A percentile compares a stretch with the other conserved stretches of the same genome.
Evolutionary conservation across 306 rosid species (phyloP).

Genomic region (Pachyrhizus erosus): DNA sequence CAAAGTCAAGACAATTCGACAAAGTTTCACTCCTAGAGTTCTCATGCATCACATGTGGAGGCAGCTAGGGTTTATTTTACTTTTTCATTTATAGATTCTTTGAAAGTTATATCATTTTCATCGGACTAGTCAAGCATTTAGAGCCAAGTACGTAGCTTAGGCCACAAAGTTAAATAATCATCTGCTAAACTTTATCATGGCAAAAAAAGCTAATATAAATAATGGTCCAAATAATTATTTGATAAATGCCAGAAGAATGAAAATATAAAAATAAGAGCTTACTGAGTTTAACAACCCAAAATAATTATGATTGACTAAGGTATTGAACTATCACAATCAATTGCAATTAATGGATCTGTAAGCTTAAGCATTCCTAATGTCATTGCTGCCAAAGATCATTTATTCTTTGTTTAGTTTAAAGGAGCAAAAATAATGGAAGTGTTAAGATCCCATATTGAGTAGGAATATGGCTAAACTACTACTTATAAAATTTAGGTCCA

Average conservation of each 20-base stretch:
- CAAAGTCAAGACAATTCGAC: background rate
- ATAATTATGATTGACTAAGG: background rate
- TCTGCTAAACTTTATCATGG: background rate
- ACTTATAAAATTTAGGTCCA: background rate
- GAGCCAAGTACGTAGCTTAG: background rate
- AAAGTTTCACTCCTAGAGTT: background rate
- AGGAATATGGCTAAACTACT: background rate
- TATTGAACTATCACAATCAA: background rate
- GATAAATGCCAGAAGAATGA: background rate
- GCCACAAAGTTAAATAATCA: background rate
- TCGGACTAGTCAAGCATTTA: background rate
- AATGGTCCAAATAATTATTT: background rate
- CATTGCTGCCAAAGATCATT: background rate
- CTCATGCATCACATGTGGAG: background rate
- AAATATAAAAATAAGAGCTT: background rate
- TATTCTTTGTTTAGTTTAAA: background rate
- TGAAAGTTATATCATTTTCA: background rate
- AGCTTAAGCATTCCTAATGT: background rate
- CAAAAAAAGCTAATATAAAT: background rate
- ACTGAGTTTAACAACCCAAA: background rate
- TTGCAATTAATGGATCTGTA: background rate
- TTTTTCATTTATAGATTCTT: background rate
- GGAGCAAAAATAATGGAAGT: background rate
- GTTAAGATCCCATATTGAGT: background rate
- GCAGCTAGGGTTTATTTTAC: background rate